phyloP scores from a whole-genome alignment of 2,329 filamentous ascomycete species.

The Acephala macrosclerotiorum region DNA sequence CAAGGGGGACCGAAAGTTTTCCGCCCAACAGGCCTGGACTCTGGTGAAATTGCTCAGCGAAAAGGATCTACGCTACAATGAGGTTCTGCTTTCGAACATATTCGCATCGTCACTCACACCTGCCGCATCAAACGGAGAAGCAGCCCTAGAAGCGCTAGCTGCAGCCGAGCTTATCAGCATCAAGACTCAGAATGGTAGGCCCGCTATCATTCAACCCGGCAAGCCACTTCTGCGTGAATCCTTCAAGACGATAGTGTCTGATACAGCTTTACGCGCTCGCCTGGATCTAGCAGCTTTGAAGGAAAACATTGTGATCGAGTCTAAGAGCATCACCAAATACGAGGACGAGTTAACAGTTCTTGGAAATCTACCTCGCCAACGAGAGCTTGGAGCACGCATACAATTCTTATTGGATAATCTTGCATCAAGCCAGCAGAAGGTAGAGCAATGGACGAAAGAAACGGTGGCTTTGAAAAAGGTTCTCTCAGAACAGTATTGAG shows the following conservation, averaged over 20 bases:
- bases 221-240: slow-evolving; percentile 88
- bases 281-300: slow-evolving; percentile 75
- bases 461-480: slow-evolving; percentile 76
- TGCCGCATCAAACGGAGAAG: slow-evolving; percentile 68
- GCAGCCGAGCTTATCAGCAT: slow-evolving; percentile 83
- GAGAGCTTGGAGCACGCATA: slow-evolving; percentile 70
- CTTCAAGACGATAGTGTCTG: slow-evolving; percentile 74
- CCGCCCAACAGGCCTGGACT: slow-evolving; percentile 87
- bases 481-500: slow-evolving; percentile 56
- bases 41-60: slow-evolving; percentile 80
- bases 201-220: slow-evolving; percentile 78
- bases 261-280: slow-evolving; percentile 75
- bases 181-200: slow-evolving; percentile 75
- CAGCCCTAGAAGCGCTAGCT: slow-evolving; percentile 79
- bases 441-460: slow-evolving; percentile 76
- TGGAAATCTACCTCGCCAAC: slow-evolving; percentile 72
- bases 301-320: slow-evolving; percentile 76
- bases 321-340: slow-evolving; percentile 75
- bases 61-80: slow-evolving; percentile 81
- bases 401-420: slow-evolving; percentile 79
- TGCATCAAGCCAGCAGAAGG: slow-evolving; percentile 74
- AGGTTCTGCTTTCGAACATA: slow-evolving; percentile 78
- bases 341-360: slow-evolving; percentile 79
- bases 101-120: slow-evolving; percentile 67
- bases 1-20: slow-evolving; percentile 69